Percentiles rank a stretch among this genome's conserved stretches.
Conservation (phyloP, 345 rosid genomes). For the Tarenaya hassleriana region DNA sequence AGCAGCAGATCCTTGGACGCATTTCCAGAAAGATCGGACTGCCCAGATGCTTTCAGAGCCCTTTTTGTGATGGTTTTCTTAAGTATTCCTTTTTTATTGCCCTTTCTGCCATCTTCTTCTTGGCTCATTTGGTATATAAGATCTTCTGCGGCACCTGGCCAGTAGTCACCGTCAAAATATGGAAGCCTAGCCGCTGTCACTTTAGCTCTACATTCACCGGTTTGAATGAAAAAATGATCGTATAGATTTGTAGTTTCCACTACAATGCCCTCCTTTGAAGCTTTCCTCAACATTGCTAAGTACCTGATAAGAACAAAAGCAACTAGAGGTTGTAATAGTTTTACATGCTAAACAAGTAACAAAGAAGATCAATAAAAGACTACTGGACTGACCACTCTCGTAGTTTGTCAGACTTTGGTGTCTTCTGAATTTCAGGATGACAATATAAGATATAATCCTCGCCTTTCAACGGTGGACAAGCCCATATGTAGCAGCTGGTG, state of each 20-base stretch:
- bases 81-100: constrained; percentile 69
- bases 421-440: constrained; percentile 99
- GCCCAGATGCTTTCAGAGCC: constrained; percentile 96
- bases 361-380: constrained; percentile 13
- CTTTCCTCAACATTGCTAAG: constrained; percentile 81
- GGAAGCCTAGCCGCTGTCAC: constrained; percentile 98
- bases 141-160: constrained; percentile 99
- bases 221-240: constrained; percentile 82
- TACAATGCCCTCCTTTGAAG: constrained; percentile 75
- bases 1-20: constrained; percentile 86
- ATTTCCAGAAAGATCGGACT: constrained; percentile 79
- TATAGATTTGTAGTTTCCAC: constrained; percentile 76
- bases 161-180: constrained; percentile 98
- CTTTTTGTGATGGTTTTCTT: constrained; percentile 92
- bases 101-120: constrained; percentile 93
- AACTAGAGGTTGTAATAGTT: constrained; percentile 18
- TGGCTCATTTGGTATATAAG: constrained; percentile 79
- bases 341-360: neutral
- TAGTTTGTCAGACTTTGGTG: constrained; percentile 98
- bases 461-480: constrained; percentile 98
- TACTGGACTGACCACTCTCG: constrained; percentile 82
- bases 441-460: constrained; percentile 98
- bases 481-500: constrained; percentile 99
- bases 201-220: constrained; percentile 86
- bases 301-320: constrained; percentile 53